phyloP scores from a whole-genome alignment of 164 flowering plant species.

The Saururus chinensis region DNA sequence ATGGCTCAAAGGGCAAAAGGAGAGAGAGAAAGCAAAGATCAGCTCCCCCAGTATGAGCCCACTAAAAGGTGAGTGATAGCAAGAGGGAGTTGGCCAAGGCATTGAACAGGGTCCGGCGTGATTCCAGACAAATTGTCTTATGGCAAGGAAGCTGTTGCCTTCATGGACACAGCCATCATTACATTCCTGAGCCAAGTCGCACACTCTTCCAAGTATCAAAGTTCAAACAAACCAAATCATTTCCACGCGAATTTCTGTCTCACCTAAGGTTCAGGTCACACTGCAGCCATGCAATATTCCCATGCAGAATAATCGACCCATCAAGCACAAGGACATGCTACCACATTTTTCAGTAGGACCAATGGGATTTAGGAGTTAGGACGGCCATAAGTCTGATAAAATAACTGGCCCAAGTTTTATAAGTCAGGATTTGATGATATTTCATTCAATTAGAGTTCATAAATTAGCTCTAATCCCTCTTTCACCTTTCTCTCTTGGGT shows the following conservation, averaged over 20 bases:
- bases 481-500: no score
- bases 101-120: neutral
- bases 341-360: neutral
- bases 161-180: conserved; percentile 40
- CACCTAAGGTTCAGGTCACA: conserved; percentile 17
- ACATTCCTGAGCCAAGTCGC: conserved; percentile 5
- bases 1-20: no score
- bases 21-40: no score
- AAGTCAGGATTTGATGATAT: no score
- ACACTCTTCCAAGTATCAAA: conserved; percentile 21
- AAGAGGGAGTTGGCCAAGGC: no score
- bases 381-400: neutral
- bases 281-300: conserved; percentile 14
- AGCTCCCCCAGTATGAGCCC: no score
- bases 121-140: neutral
- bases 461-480: neutral
- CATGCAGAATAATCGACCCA: conserved; percentile 26
- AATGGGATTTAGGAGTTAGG: neutral
- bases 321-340: no score
- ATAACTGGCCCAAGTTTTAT: neutral
- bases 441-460: neutral
- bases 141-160: neutral
- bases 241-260: conserved; percentile 52
- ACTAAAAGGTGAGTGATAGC: no score
- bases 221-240: conserved; percentile 44